Conservation (phyloP, 2,329 filamentous ascomycete species). For the Fusarium newnesense region DNA sequence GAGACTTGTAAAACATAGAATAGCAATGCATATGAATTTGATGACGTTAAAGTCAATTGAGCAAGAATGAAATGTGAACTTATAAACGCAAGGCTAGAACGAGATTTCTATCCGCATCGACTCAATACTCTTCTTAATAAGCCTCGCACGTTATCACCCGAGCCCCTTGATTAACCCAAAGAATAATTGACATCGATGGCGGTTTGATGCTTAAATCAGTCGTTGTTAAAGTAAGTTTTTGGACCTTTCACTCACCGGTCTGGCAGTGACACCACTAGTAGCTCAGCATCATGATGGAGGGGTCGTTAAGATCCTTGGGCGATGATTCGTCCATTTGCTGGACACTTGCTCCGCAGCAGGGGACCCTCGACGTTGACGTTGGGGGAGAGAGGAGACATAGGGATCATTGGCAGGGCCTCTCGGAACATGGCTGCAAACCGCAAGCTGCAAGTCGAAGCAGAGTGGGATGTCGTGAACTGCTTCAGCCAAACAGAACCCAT, state of each 20-base stretch:
- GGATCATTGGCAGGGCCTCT: constrained; percentile 18
- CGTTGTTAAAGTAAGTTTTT: background rate
- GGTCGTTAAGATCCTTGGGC: constrained; percentile 5
- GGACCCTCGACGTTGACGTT: constrained; percentile 3
- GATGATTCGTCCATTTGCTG: constrained; percentile 12
- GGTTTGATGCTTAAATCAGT: background rate
- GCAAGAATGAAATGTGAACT: background rate
- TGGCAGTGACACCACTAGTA: constrained; percentile 15
- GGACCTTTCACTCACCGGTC: background rate
- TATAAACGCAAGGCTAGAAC: background rate
- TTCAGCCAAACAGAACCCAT: constrained; percentile 25
- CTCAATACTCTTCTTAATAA: background rate
- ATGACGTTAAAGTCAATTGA: background rate
- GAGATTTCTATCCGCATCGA: background rate
- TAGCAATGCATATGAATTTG: too few species aligned
- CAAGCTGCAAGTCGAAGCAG: background rate
- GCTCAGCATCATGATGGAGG: constrained; percentile 30
- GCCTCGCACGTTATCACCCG: background rate
- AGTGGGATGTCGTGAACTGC: constrained; percentile 27
- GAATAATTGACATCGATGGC: background rate
- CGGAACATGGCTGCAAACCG: constrained; percentile 13
- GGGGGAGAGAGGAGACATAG: constrained; percentile 9
- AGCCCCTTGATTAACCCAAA: background rate
- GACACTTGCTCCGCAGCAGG: constrained; percentile 28
- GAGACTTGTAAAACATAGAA: background rate